These are phyloP conservation scores for Dendrobium nobile DNA, from an alignment of 106 monocot genomes.

Conservation along the genomic window DNA sequence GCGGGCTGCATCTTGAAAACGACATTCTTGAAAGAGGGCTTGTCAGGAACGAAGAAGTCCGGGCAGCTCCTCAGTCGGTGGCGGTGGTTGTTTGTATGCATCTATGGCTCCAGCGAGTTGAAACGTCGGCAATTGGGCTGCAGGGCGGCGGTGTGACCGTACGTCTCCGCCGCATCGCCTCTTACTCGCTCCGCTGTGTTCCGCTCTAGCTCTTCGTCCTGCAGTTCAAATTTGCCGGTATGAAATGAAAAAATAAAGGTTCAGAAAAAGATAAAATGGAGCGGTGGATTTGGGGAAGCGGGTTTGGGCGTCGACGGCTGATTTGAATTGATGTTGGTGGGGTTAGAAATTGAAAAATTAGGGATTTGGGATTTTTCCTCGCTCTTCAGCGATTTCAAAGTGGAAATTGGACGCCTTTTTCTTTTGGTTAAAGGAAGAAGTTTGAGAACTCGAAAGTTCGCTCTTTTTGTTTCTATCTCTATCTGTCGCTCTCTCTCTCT, in stretches of 20 bases:
- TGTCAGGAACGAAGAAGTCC: constrained; percentile 22
- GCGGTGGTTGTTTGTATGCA: constrained; percentile 13
- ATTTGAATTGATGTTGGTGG: neutral
- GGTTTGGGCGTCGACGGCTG: neutral
- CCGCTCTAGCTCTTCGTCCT: neutral
- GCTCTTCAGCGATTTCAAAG: neutral
- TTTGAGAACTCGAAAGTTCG: neutral
- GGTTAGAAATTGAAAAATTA: neutral
- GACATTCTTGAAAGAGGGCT: constrained; percentile 29
- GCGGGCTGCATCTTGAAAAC: constrained; percentile 27
- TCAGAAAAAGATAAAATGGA: neutral
- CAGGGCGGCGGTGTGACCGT: neutral
- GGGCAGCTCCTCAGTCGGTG: constrained; percentile 28
- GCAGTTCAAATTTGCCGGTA: neutral
- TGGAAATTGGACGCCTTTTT: neutral
- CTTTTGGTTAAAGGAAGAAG: neutral
- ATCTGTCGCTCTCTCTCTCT: constrained; percentile 1
- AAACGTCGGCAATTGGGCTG: neutral
- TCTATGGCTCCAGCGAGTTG: constrained; percentile 10
- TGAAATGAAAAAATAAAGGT: neutral
- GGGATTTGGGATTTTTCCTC: neutral
- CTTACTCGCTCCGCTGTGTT: neutral
- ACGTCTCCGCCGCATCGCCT: neutral
- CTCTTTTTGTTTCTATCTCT: neutral
- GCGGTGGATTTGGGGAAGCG: neutral